Conservation (phyloP, 257 asterid genomes). For the Solanum chiquidenum region DNA sequence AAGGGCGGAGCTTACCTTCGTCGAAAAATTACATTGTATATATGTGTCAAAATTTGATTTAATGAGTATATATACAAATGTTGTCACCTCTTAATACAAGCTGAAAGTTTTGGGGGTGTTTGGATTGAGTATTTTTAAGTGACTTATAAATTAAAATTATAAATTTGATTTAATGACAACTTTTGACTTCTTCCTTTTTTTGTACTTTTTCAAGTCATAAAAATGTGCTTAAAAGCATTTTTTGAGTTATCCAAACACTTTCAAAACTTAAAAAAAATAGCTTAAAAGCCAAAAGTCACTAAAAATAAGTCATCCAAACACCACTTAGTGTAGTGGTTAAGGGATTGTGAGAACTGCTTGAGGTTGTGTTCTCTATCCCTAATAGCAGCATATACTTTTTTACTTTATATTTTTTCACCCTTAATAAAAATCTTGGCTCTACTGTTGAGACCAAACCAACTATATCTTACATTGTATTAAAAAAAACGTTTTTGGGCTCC, state of each 20-base stretch:
- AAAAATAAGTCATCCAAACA: too few relatives aligned
- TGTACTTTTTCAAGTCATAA: accelerated
- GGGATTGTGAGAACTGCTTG: background rate
- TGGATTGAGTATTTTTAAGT: too few relatives aligned
- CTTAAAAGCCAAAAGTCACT: background rate
- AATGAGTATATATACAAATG: background rate
- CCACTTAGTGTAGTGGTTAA: background rate
- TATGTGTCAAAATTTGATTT: too few relatives aligned
- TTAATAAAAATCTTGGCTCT: background rate
- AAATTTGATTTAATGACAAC: too few relatives aligned
- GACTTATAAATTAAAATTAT: too few relatives aligned
- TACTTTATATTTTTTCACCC: background rate
- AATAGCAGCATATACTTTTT: background rate
- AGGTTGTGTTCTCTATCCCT: background rate
- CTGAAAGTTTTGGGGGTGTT: background rate
- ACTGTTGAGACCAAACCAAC: background rate
- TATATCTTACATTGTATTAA: background rate
- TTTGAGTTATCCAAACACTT: background rate
- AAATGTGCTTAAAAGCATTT: background rate
- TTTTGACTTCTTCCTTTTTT: too few relatives aligned
- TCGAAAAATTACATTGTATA: too few relatives aligned
- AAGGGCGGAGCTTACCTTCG: background rate
- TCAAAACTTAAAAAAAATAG: too few relatives aligned
- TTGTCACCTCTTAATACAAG: background rate
- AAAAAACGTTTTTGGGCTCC: background rate